phyloP scores from a whole-genome alignment of 1,284 basidiomycete genomes.

The Singerocomus inundabilis region DNA sequence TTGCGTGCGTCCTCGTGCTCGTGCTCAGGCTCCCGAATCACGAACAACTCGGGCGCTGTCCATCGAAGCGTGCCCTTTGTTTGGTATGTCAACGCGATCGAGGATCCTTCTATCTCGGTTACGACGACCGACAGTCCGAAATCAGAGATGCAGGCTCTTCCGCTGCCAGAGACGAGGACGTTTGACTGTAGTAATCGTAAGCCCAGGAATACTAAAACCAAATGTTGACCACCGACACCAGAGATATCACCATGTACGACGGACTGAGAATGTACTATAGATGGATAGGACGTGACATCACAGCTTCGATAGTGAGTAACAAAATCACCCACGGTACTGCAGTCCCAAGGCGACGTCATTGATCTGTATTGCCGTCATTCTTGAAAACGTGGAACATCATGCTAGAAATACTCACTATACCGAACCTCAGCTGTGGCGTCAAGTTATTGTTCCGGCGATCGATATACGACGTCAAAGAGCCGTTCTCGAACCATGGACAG shows the following conservation, averaged over 20 bases:
- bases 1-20: background rate
- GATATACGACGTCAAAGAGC: background rate
- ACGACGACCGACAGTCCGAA: conserved; percentile 31
- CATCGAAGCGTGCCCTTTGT: background rate
- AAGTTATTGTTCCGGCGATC: background rate
- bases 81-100: background rate
- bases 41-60: background rate
- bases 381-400: background rate
- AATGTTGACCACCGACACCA: background rate
- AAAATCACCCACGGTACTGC: background rate
- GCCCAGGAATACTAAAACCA: background rate
- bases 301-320: background rate
- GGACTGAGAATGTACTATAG: conserved; percentile 1
- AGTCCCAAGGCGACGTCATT: conserved; percentile 7
- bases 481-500: background rate
- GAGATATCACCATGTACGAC: background rate
- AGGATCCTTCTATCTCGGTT: too few species aligned
- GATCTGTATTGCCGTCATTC: background rate
- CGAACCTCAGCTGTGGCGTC: background rate
- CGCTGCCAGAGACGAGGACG: conserved; percentile 26
- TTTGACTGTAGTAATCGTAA: conserved; percentile 10
- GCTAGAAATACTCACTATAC: background rate
- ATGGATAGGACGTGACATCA: too few species aligned
- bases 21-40: background rate
- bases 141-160: conserved; percentile 27